These are phyloP conservation scores for Maudiozyma serrabonitensis DNA, from an alignment of 805 yeast species.

Conservation along the genomic window DNA sequence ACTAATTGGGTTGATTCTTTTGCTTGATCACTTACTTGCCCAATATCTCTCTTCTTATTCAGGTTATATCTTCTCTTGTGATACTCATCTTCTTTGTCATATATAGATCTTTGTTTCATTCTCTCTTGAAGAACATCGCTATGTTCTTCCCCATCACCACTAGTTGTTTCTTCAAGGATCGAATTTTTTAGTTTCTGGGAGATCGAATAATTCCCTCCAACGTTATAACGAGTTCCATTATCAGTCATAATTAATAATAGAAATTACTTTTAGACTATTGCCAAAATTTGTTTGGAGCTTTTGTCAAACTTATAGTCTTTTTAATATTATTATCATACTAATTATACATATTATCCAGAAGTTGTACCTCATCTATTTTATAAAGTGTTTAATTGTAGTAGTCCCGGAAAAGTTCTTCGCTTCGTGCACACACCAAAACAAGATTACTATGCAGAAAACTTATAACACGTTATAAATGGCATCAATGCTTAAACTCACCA, in stretches of 20 bases:
- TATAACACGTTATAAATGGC: no score
- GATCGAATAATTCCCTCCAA: conserved; percentile 35
- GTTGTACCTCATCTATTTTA: background rate
- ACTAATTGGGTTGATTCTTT: conserved; percentile 10
- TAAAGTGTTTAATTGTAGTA: background rate
- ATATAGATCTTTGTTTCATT: conserved; percentile 21
- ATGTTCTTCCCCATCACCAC: conserved; percentile 10
- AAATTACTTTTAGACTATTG: background rate
- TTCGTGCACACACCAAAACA: no score
- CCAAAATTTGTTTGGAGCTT: no score
- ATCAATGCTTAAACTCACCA: no score
- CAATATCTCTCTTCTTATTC: conserved; percentile 30
- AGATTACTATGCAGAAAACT: no score
- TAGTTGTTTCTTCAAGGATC: conserved; percentile 18
- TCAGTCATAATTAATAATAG: background rate
- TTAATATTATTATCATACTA: no score
- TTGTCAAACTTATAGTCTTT: no score
- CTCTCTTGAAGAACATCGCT: conserved; percentile 25
- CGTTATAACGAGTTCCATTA: background rate
- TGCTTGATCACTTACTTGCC: conserved; percentile 19
- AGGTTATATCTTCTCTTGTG: conserved; percentile 31
- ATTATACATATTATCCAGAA: no score
- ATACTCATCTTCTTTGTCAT: conserved; percentile 38
- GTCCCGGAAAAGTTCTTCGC: no score
- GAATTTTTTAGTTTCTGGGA: conserved; percentile 28